Conservation (phyloP, 768 basidiomycete species). For the Mycena albidolilacea region DNA sequence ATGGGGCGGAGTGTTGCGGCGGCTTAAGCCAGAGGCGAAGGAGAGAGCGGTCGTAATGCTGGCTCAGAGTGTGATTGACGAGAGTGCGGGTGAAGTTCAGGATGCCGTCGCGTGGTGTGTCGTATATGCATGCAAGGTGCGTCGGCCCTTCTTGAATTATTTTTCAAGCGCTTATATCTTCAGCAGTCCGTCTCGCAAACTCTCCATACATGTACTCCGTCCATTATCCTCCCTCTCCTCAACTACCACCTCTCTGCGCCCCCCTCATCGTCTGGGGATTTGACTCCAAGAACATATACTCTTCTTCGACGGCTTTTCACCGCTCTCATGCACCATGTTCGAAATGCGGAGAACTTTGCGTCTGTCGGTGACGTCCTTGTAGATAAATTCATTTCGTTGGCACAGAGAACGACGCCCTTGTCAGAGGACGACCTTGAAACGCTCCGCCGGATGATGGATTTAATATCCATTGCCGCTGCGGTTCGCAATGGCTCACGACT, state of each 20-base stretch:
- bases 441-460: slow-evolving; percentile 67
- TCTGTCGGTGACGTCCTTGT: slow-evolving; percentile 69
- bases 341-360: slow-evolving; percentile 74
- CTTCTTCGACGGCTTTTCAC: slow-evolving; percentile 83
- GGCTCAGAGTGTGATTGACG: slow-evolving; percentile 57
- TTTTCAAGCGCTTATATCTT: slow-evolving; percentile 21
- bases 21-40: slow-evolving; percentile 74
- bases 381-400: slow-evolving; percentile 49
- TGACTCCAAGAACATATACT: slow-evolving; percentile 62
- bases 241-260: slow-evolving; percentile 62
- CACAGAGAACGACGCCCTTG: slow-evolving; percentile 40
- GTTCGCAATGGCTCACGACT: slow-evolving; percentile 83
- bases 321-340: slow-evolving; percentile 87
- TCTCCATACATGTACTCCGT: slow-evolving; percentile 81
- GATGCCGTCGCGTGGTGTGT: slow-evolving; percentile 82
- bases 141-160: slow-evolving; percentile 26
- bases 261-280: slow-evolving; percentile 40
- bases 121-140: slow-evolving; percentile 85
- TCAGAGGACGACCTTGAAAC: slow-evolving; percentile 51
- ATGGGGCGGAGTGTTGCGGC: slow-evolving; percentile 85
- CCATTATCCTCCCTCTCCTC: slow-evolving; percentile 73
- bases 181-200: slow-evolving; percentile 84
- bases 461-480: slow-evolving; percentile 69
- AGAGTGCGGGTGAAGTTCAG: slow-evolving; percentile 56
- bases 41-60: slow-evolving; percentile 72